Evolutionary conservation across 2,329 filamentous ascomycete species (phyloP), one percentile per base, ranked within the genome.

Genomic region (Geosmithia flava): DNA sequence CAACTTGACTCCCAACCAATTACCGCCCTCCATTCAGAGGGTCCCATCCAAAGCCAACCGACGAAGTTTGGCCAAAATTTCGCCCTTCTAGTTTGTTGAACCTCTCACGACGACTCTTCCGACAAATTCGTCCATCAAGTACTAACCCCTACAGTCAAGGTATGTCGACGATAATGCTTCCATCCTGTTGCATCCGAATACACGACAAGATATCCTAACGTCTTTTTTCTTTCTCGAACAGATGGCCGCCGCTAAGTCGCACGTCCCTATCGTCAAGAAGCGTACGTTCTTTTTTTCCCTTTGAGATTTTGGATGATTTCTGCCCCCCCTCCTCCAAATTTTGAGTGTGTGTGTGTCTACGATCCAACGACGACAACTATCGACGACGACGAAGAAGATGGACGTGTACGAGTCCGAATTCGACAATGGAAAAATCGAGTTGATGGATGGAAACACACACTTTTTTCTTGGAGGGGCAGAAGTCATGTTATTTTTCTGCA

Each of bases 181-280:
- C 33, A 37, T 13, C 33, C 33, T 37, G 11, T 37, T 11, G 10
- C 5, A 13, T 37, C 15, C 13, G 15, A 33, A 16, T 33, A 30
- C 7, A 44, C 42, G 42, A 45, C n/a, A 5, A 33, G n/a, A 16
- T 15, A n/a, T 45, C 20, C 29, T 37, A n/a, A 49, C 48, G 55
- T 53, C 67, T 52, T 50, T 52, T 45, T 49, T 37, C 43, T 59
- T 51, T 46, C 48, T 37, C 44, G 58, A 49, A 27, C 59, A 91
- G 90, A 97, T 97, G 93, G 89, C 91, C 81, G 81, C 90, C 85
- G 87, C 91, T 75, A 95, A 94, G 87, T 94, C 95, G 81, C 93
- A 97, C 76, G 83, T 97, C 70, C 85, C 90, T 68, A 98, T 98
- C 81, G 87, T 98, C 69, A 98, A 98, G 88, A 98, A 98, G 89